Percentiles rank a stretch among this genome's conserved stretches.
These are phyloP conservation scores for Phytophthora agathidicida DNA, from an alignment of 352 stramenopile genomes.

Conservation along the genomic window DNA sequence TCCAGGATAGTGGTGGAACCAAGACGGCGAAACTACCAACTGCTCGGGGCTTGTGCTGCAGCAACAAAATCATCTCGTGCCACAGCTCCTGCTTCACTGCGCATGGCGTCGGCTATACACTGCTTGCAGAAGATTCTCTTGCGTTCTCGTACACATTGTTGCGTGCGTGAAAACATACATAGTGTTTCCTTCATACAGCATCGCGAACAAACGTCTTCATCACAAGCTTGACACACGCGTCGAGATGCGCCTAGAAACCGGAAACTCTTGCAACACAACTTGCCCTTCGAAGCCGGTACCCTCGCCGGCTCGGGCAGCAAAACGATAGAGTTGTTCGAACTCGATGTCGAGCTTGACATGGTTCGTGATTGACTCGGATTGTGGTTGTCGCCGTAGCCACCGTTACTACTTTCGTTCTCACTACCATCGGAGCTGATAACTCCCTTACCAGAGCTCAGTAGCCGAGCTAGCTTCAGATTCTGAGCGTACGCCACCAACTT, in stretches of 20 bases:
- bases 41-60: constrained; percentile 11
- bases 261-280: constrained; percentile 44
- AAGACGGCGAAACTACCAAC: constrained; percentile 13
- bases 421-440: constrained; percentile 30
- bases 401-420: constrained; percentile 33
- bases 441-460: constrained; percentile 32
- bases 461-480: constrained; percentile 49
- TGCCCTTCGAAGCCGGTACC: constrained; percentile 27
- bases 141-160: constrained; percentile 20
- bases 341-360: constrained; percentile 39
- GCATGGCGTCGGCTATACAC: constrained; percentile 39
- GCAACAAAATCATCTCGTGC: constrained; percentile 37
- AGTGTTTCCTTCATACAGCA: constrained; percentile 37
- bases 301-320: constrained; percentile 24
- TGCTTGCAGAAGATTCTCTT: constrained; percentile 42
- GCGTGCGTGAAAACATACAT: constrained; percentile 27
- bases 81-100: constrained; percentile 32
- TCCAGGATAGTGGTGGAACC: no score
- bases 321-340: constrained; percentile 26
- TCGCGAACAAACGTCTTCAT: constrained; percentile 36
- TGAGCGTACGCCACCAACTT: constrained; percentile 44
- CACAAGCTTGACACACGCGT: constrained; percentile 33
- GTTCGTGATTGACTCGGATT: constrained; percentile 17
- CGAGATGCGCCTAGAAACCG: constrained; percentile 38
- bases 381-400: constrained; percentile 13